Evolutionary conservation across 495 filamentous ascomycete genomes (phyloP).

Genomic region (Xylaria grammica): DNA sequence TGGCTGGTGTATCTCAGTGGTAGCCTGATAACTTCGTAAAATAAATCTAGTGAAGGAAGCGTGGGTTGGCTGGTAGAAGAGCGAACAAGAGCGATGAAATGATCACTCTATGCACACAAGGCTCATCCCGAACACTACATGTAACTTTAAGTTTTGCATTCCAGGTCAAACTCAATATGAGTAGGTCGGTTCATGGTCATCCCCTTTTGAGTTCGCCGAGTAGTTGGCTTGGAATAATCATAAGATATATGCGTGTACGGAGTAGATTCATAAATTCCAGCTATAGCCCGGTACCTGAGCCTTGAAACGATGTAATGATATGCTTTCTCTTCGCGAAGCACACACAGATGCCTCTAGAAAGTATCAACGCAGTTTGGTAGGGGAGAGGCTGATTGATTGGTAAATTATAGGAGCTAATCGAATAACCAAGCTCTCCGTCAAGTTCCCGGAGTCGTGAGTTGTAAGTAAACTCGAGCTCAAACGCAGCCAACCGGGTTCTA

Average conservation of each 20-base stretch:
- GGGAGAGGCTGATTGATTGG: background rate
- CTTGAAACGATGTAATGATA: no score
- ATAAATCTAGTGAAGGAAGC: background rate
- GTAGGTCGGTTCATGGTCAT: background rate
- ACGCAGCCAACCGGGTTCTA: background rate
- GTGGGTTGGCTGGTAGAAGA: background rate
- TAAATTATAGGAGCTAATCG: background rate
- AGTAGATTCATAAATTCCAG: background rate
- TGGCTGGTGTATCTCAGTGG: background rate
- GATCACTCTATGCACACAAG: conserved; percentile 2
- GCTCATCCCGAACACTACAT: background rate
- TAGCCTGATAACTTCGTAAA: background rate
- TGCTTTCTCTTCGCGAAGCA: background rate
- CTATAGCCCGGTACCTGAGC: background rate
- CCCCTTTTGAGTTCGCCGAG: background rate
- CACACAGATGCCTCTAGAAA: background rate
- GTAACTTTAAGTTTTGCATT: background rate
- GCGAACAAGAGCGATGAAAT: background rate
- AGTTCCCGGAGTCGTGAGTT: background rate
- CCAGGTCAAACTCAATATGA: background rate
- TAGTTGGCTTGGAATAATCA: background rate
- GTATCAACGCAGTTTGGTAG: no score
- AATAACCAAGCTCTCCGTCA: background rate
- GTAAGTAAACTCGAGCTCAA: background rate
- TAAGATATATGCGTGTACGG: background rate